phyloP scores from a whole-genome alignment of 441 rosid genomes.

The Brassica hybrid region DNA sequence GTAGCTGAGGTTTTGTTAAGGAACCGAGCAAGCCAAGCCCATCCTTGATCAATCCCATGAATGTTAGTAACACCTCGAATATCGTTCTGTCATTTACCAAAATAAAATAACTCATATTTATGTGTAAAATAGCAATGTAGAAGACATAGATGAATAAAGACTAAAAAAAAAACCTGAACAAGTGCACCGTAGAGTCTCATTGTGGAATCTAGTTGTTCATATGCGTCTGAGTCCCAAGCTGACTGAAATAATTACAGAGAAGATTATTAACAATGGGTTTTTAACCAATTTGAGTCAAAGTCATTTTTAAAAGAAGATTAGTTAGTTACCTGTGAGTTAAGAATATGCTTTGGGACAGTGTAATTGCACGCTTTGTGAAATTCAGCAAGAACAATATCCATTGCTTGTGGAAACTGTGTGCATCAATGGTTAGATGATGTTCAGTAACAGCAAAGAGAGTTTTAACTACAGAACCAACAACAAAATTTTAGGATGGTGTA shows the following conservation, averaged over 20 bases:
- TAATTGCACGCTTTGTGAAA: slow-evolving; percentile 82
- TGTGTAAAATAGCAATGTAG: slow-evolving; percentile 21
- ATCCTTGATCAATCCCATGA: slow-evolving; percentile 84
- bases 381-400: slow-evolving; percentile 88
- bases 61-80: slow-evolving; percentile 45
- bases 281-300: neutral
- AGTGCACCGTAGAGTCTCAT: too few species aligned
- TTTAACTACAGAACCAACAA: neutral
- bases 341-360: slow-evolving; percentile 79
- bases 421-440: neutral
- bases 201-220: slow-evolving; percentile 67
- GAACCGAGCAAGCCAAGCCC: slow-evolving; percentile 92
- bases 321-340: slow-evolving; percentile 65
- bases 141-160: neutral
- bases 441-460: neutral
- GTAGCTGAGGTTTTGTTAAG: slow-evolving; percentile 65
- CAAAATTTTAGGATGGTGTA: neutral
- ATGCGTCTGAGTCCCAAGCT: slow-evolving; percentile 70
- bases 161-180: slow-evolving; percentile 73
- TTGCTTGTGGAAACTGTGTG: slow-evolving; percentile 64
- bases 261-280: neutral
- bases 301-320: neutral
- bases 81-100: slow-evolving; percentile 59
- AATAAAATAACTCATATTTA: slow-evolving; percentile 16
- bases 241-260: slow-evolving; percentile 51